Evolutionary conservation across 2,329 filamentous ascomycete species (phyloP).

Genomic region (Epicoccum sorghinum): DNA sequence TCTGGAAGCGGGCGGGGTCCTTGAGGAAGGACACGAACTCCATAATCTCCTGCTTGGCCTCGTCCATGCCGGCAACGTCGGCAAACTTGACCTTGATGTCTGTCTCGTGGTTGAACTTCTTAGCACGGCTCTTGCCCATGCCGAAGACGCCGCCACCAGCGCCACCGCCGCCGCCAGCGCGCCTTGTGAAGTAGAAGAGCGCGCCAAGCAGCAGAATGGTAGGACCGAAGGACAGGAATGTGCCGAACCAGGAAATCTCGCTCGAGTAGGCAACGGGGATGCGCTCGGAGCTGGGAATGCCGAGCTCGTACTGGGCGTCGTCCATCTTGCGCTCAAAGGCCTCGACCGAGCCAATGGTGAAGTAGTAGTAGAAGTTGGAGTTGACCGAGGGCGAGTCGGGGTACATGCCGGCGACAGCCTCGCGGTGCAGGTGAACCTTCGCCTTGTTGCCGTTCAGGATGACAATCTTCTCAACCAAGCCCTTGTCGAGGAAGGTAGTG

Average conservation of each 20-base stretch:
- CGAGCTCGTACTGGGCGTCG: slow-evolving; percentile 83
- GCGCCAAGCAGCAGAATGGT: slow-evolving; percentile 85
- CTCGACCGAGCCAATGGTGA: slow-evolving; percentile 93
- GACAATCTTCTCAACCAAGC: slow-evolving; percentile 88
- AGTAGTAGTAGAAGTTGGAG: slow-evolving; percentile 82
- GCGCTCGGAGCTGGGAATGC: slow-evolving; percentile 83
- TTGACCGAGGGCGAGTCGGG: slow-evolving; percentile 74
- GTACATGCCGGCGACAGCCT: slow-evolving; percentile 73
- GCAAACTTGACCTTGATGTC: slow-evolving; percentile 96
- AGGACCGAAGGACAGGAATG: slow-evolving; percentile 81
- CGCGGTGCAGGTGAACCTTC: slow-evolving; percentile 78
- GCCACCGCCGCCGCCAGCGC: slow-evolving; percentile 69
- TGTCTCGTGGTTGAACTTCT: slow-evolving; percentile 96
- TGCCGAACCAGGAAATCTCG: slow-evolving; percentile 75
- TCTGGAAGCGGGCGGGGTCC: slow-evolving; percentile 89
- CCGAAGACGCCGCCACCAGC: slow-evolving; percentile 84
- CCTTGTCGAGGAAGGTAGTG: slow-evolving; percentile 93
- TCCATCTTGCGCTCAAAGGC: slow-evolving; percentile 90
- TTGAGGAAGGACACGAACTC: slow-evolving; percentile 98
- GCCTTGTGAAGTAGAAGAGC: slow-evolving; percentile 78
- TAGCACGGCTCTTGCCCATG: slow-evolving; percentile 93
- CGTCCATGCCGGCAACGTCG: slow-evolving; percentile 97
- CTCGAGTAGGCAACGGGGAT: slow-evolving; percentile 89
- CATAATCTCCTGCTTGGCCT: slow-evolving; percentile 98
- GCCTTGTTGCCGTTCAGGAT: slow-evolving; percentile 80